Percentiles rank a stretch among this genome's conserved stretches.
Evolutionary conservation across 441 rosid species (phyloP).

Genomic region (Dalechampia spathulata): DNA sequence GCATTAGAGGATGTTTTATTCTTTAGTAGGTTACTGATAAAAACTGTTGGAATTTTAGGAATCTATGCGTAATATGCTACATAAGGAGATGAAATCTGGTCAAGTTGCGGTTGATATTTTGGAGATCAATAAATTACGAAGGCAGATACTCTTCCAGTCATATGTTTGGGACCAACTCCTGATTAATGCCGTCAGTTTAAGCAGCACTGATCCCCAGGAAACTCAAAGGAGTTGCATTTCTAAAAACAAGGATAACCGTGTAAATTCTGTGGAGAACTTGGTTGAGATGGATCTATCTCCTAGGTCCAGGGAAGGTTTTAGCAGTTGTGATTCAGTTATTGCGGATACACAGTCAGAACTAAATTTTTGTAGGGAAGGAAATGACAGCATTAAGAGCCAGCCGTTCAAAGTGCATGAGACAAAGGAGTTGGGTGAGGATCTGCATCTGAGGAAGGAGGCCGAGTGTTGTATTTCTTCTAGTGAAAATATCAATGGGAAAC

Average conservation of each 20-base stretch:
- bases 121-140: slow-evolving; percentile 68
- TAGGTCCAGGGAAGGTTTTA: slow-evolving; percentile 18
- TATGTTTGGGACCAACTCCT: slow-evolving; percentile 92
- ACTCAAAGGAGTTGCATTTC: slow-evolving; percentile 27
- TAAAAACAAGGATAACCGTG: slow-evolving; percentile 34
- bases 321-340: slow-evolving; percentile 25
- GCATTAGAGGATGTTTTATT: no score
- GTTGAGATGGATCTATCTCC: slow-evolving; percentile 28
- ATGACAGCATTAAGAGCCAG: no score
- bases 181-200: slow-evolving; percentile 48
- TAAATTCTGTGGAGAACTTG: slow-evolving; percentile 31
- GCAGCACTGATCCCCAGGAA: slow-evolving; percentile 24
- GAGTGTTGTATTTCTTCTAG: slow-evolving; percentile 35
- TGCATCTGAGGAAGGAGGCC: slow-evolving; percentile 29
- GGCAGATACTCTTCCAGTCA: slow-evolving; percentile 83
- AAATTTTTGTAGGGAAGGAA: no score
- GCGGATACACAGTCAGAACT: no score
- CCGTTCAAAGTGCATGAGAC: no score
- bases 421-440: slow-evolving; percentile 21
- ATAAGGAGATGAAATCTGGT: slow-evolving; percentile 48
- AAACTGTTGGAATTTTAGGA: no score
- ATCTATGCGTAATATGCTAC: slow-evolving; percentile 48
- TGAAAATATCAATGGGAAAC: slow-evolving; percentile 31
- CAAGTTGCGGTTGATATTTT: slow-evolving; percentile 68
- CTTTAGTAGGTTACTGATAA: no score